These are phyloP conservation scores for Colletotrichum lentis DNA, from an alignment of 2,329 filamentous ascomycete species.

Conservation along the genomic window DNA sequence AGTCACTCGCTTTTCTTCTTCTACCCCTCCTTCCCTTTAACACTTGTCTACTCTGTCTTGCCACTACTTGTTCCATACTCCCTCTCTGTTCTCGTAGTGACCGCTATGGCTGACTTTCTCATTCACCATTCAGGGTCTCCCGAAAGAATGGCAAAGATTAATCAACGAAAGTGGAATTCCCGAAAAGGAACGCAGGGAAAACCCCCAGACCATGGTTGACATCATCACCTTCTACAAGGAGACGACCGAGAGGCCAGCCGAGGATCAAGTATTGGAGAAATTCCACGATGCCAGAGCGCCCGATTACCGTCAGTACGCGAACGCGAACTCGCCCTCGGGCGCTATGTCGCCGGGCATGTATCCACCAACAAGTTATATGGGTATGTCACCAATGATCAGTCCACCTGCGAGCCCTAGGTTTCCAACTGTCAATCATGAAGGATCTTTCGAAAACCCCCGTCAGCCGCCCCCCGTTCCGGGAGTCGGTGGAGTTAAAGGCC, in stretches of 20 bases:
- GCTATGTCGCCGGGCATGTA: conserved; percentile 63
- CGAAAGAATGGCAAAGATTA: conserved; percentile 97
- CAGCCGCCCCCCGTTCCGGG: conserved; percentile 88
- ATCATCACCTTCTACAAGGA: conserved; percentile 98
- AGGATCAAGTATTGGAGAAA: conserved; percentile 94
- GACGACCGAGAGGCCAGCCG: conserved; percentile 79
- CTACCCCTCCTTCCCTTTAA: not conserved
- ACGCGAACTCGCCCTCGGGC: conserved; percentile 50
- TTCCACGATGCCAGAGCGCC: conserved; percentile 83
- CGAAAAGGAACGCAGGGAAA: conserved; percentile 93
- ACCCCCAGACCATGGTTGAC: conserved; percentile 94
- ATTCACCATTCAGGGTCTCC: conserved; percentile 72
- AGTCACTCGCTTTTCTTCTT: conserved; percentile 47
- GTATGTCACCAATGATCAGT: conserved; percentile 72
- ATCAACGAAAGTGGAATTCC: conserved; percentile 96
- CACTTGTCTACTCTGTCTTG: conserved; percentile 25
- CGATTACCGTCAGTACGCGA: conserved; percentile 57
- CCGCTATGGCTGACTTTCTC: conserved; percentile 37
- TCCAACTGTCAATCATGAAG: conserved; percentile 82
- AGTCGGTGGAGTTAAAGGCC: conserved; percentile 56
- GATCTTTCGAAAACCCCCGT: conserved; percentile 96
- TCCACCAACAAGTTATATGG: conserved; percentile 63
- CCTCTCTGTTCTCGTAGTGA: conserved; percentile 16
- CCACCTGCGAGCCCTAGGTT: conserved; percentile 87
- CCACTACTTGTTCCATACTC: conserved; percentile 12